Evolutionary conservation across 441 rosid genomes (phyloP), one percentile per base, ranked within the genome.

Genomic region (Arabidopsis hybrid): DNA sequence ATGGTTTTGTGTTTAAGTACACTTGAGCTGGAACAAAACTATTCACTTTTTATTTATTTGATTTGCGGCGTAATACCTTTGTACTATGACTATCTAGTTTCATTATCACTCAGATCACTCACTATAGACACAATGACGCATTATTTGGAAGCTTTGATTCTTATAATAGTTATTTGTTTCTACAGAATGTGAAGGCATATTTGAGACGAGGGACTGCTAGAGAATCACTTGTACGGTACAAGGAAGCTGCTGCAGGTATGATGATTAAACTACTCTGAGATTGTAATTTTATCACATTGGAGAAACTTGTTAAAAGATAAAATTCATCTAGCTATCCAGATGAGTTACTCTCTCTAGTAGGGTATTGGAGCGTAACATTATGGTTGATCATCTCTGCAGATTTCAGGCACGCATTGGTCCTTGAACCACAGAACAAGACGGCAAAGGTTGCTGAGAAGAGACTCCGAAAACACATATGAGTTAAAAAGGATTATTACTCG

Each of bases 201-300:
- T 62, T 95, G 81, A 92, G 99, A 75, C 95, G 97, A 38, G 99
- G 98, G 78, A 85, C 98, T 2, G 97, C 98, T 64, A 89, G 94
- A 73, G 99, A 92, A 84, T 85, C 97, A 8, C 97, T 95, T 66
- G 73, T 82, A 46, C 76, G 80, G 70, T 82, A 95, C 78, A 86
- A 95, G 77, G 97, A 91, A 79, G 92, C 99, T 71, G 83, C 83
- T 71, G 88, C 87, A 83, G 99, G 98, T 63, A 10, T 45, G 40
- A 31, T 9, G 26, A 21, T 21, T 86, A 72, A 76, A 31, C 32
- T 17, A 3, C 11, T 61, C 52, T 65, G 45, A 34, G 35, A 65
- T 42, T 49, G 4, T 36, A 6, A n/a, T 11, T 43, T 26, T 21
- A 21, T 21, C 26, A 21, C 26, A 21, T 21, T 21, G 26, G 26